phyloP scores from a whole-genome alignment of 768 basidiomycete genomes.

The Mycena metata region DNA sequence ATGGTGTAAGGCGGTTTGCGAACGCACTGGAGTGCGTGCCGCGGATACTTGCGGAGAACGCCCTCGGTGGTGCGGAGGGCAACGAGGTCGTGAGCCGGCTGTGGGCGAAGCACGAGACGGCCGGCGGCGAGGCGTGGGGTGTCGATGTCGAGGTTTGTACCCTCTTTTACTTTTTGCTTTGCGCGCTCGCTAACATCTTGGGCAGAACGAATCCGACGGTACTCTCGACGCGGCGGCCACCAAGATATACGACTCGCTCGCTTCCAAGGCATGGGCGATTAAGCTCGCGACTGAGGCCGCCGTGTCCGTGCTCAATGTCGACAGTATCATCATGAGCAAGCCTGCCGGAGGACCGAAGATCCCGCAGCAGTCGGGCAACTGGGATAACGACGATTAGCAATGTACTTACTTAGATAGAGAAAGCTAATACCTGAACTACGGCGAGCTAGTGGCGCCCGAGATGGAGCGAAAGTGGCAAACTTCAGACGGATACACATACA shows the following conservation, averaged over 20 bases:
- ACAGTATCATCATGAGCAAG: conserved; percentile 98
- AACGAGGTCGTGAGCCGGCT: conserved; percentile 92
- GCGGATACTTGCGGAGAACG: conserved; percentile 94
- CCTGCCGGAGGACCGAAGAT: conserved; percentile 92
- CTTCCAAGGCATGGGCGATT: conserved; percentile 92
- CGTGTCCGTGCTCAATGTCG: conserved; percentile 91
- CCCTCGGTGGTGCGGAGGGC: conserved; percentile 89
- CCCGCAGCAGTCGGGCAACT: conserved; percentile 88
- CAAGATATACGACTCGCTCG: conserved; percentile 89
- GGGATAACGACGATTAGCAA: conserved; percentile 80
- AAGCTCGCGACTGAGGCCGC: conserved; percentile 93
- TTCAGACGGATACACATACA: not conserved
- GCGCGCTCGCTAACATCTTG: conserved; percentile 10
- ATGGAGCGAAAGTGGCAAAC: no score
- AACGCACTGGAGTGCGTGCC: conserved; percentile 94
- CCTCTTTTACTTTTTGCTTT: conserved; percentile 1
- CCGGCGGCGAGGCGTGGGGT: conserved; percentile 81
- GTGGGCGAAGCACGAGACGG: conserved; percentile 91
- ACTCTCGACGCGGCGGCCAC: conserved; percentile 73
- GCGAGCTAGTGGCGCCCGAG: no score
- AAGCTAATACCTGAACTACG: not conserved
- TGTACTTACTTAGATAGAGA: conserved; percentile 5
- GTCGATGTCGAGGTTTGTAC: conserved; percentile 87
- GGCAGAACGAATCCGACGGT: conserved; percentile 82
- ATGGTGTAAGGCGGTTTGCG: conserved; percentile 92